phyloP scores from a whole-genome alignment of 2,329 filamentous ascomycete genomes.

The Calcarisporium arbuscula region DNA sequence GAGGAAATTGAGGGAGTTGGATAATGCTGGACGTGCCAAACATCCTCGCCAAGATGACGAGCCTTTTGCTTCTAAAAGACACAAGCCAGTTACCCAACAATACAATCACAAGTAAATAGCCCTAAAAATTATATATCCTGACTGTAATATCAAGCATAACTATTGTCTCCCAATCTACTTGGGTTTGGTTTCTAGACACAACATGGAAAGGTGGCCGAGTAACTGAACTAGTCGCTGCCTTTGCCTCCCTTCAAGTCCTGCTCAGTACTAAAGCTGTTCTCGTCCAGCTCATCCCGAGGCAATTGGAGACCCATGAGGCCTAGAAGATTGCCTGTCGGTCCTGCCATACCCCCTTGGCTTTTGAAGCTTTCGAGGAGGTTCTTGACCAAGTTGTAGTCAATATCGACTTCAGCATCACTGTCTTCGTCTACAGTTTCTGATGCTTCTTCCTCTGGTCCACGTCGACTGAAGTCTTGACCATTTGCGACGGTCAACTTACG shows the following conservation, averaged over 20 bases:
- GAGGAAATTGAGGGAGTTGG: constrained; percentile 36
- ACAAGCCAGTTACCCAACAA: no score
- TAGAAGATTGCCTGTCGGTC: constrained; percentile 82
- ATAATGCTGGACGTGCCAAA: constrained; percentile 21
- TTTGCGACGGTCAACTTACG: background rate
- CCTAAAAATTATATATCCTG: no score
- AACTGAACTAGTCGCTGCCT: no score
- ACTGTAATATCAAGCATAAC: no score
- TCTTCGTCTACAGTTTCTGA: constrained; percentile 45
- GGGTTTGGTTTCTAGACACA: no score
- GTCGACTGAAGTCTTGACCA: constrained; percentile 11
- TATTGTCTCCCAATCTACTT: no score
- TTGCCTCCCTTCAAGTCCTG: no score
- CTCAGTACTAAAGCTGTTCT: no score
- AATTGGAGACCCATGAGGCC: constrained; percentile 78
- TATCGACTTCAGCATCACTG: constrained; percentile 57
- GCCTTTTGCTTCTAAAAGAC: constrained; percentile 38
- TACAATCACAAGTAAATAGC: no score
- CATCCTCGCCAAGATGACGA: constrained; percentile 32
- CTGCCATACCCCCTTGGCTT: constrained; percentile 76
- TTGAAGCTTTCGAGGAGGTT: constrained; percentile 93
- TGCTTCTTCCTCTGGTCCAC: constrained; percentile 17
- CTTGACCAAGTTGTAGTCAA: constrained; percentile 82
- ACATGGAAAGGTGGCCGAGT: no score
- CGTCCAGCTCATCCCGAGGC: constrained; percentile 68